Evolutionary conservation across 257 asterid genomes (phyloP), one percentile per base, ranked within the genome.

Genomic region (Gardenia jasminoides): DNA sequence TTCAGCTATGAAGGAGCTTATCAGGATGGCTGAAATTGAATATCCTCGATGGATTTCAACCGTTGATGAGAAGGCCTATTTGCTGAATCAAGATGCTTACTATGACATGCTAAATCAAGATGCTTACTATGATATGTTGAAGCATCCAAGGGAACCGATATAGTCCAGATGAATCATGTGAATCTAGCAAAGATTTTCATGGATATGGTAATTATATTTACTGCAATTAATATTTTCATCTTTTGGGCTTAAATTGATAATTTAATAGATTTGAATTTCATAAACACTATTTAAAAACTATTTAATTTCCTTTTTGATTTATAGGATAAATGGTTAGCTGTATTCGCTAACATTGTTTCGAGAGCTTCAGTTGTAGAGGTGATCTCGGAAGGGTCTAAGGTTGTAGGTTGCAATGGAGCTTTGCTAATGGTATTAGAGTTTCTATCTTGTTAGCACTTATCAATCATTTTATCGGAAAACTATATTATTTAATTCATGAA

Each of bases 11-110:
- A 90, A 89, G 39, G 92, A 89, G 79, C 81, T 91, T 0, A 31
- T 74, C 12, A 61, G 79, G 64, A 46, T 84, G 79, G 79, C 85
- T 0, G 83, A 80, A 47, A 1, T 81, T 13, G 87, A 84, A 0
- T 87, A 83, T 7, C 92, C 94, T 13, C 41, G 89, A 76, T 91
- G 94, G 94, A 44, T 85, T 44, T 58, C 77, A 0, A 80, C 79
- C 81, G 74, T 17, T 41, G 90, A 83, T 12, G 67, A 48, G 4
- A 67, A 62, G 26, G 43, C 72, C 0, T 46, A 6, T 48, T 15
- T 31, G 8, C 50, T 89, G 10, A 83, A 83, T 30, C 83, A 77
- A 30, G 88, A 85, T 1, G 92, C 88, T 22, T 91, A 87, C 13
- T 17, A 80, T 19, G 70, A 80, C 54, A n/a, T 78, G 0, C 89